Base-by-base conservation (phyloP, 2,329 filamentous ascomycete species). In the Colletotrichum agaves region DNA sequence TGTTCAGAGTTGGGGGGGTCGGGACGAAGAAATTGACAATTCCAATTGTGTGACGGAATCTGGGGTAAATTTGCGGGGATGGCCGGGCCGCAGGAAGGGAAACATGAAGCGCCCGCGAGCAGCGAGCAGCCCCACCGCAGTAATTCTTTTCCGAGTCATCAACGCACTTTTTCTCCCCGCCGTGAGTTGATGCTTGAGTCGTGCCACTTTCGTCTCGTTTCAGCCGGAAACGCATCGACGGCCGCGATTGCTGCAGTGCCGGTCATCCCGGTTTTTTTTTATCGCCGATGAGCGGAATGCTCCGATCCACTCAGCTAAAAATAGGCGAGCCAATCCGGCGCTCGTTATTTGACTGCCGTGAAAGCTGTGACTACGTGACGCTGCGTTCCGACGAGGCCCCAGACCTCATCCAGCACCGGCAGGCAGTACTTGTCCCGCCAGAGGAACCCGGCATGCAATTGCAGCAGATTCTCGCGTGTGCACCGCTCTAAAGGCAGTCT, bases 341-440 rank as follows among this genome's bases (percentile, higher is more conserved):
- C n/a, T 19, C 2, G 17, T 27, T n/a, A 61, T 52, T 39, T 64
- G 46, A 46, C 37, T 50, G 21, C 19, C 17, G 17, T 15, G 43
- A 7, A 35, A 17, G 21, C 37, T 15, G 37, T 27, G 27, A 6
- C 52, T 58, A 56, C 35, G 50, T 63, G 27, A 50, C 35, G 7
- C 35, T 35, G 17, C 63, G 53, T 10, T 65, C 49, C 62, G 56
- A 61, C 37, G 12, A 12, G 3, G 19, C 46, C 46, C 65, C 64
- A 68, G 13, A 46, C 13, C 11, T 69, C 59, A 15, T 70, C 62
- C 15, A 70, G 59, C 19, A 50, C 62, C 39, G 62, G 50, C 21
- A 55, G 33, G 21, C 69, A 70, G 5, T 53, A 33, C 49, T 92
- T 46, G 27, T 71, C 69, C 17, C 49, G 55, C 67, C 67, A 71